Evolutionary conservation across 768 basidiomycete genomes (phyloP), one percentile per base, ranked within the genome.

Genomic region (Kwoniella mangroviensis): DNA sequence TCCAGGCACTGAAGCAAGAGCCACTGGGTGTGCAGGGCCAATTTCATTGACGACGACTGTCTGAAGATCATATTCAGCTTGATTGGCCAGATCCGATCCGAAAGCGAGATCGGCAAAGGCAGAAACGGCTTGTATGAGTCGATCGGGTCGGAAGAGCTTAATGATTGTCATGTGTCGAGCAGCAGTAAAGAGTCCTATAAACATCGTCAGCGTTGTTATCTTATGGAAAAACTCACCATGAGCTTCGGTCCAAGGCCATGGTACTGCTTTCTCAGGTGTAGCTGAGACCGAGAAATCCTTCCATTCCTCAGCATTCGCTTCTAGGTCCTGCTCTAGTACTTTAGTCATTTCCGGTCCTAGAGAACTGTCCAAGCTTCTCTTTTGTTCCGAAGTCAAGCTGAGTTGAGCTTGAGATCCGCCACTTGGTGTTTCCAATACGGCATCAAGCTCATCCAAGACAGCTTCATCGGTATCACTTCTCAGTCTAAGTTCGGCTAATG

Each of bases 141-240:
- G 90, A 83, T 98, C 96, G 7, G 96, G 94, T 58, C 96, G 89
- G 82, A 99, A 86, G 91, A 96, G 83, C 94, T 96, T 87, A 68
- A 97, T 84, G 26, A 94, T 85, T 67, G 94, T 86, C 22, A 88
- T 85, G 22, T 53, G 45, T 19, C 93, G 90, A 69, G 93, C 88
- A 15, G 91, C 90, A 72, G 90, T 88, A 52, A 90, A 84, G 61
- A 90, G 88, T 73, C 88, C 94, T 82, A 66, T 21, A 2, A 26
- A 52, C 19, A 52, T 49, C 22, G 45, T 74, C 66, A 73, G 69
- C 64, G 52, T 62, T 7, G 24, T 7, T n/a, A n/a, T n/a, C n/a
- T n/a, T n/a, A n/a, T n/a, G n/a, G n/a, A n/a, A n/a, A n/a, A n/a
- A 71, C 73, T 73, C 83, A 95, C 94, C 88, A 67, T 92, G 89